These are phyloP conservation scores for Niveomyces coronatus DNA, from an alignment of 2,329 filamentous ascomycete genomes.

Conservation along the genomic window DNA sequence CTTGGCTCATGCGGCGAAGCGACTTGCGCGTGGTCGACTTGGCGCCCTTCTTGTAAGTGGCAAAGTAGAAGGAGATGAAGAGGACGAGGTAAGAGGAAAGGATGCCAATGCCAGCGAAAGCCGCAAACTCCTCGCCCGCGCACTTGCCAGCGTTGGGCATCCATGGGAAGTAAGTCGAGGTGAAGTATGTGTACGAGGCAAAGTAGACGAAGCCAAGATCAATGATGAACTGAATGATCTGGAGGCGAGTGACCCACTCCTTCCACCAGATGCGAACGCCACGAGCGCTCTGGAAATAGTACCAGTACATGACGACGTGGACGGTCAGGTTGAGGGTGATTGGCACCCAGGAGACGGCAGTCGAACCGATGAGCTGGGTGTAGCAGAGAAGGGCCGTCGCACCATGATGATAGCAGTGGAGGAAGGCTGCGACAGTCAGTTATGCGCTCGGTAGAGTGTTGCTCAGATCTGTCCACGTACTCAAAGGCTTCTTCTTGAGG, in stretches of 20 bases:
- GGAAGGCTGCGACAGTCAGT: slow-evolving; percentile 54
- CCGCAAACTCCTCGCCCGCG: slow-evolving; percentile 93
- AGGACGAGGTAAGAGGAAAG: slow-evolving; percentile 92
- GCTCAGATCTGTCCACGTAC: slow-evolving; percentile 12
- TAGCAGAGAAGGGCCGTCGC: slow-evolving; percentile 96
- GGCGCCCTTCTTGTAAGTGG: slow-evolving; percentile 83
- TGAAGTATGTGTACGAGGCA: slow-evolving; percentile 97
- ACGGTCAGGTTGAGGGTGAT: slow-evolving; percentile 89
- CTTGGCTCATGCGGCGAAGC: slow-evolving; percentile 54
- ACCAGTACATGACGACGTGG: slow-evolving; percentile 99
- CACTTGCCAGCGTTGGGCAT: slow-evolving; percentile 78
- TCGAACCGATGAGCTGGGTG: slow-evolving; percentile 88
- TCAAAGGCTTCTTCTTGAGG: slow-evolving; percentile 98
- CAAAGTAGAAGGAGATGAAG: slow-evolving; percentile 98
- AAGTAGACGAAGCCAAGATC: slow-evolving; percentile 98
- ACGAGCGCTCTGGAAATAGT: slow-evolving; percentile 98
- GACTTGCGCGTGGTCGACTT: slow-evolving; percentile 78
- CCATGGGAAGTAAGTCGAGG: slow-evolving; percentile 76
- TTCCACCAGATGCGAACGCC: slow-evolving; percentile 98
- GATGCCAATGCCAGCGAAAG: slow-evolving; percentile 83
- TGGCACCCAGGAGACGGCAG: slow-evolving; percentile 87
- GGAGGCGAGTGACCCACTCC: slow-evolving; percentile 96
- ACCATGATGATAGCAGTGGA: slow-evolving; percentile 98
- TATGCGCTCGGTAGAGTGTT: neutral
- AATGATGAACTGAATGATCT: slow-evolving; percentile 95